Conservation (phyloP, 805 yeast genomes). For the Middelhovenomyces tepae region DNA sequence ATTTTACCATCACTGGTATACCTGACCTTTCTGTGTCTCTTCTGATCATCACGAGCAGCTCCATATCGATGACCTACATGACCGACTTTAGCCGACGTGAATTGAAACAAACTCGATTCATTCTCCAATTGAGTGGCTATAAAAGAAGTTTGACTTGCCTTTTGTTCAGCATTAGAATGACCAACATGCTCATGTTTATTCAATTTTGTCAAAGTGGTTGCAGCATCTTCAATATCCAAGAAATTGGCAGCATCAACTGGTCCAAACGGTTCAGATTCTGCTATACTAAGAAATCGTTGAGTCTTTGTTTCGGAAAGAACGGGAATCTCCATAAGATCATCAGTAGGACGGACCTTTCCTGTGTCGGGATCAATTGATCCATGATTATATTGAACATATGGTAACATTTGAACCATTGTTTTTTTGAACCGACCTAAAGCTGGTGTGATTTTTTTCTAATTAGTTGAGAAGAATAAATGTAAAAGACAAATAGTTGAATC, state of each 20-base stretch:
- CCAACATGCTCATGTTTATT: conserved; percentile 44
- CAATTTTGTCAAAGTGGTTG: conserved; percentile 60
- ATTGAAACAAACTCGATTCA: conserved; percentile 64
- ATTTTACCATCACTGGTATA: conserved; percentile 17
- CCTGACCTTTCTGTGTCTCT: conserved; percentile 54
- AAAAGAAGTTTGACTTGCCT: conserved; percentile 30
- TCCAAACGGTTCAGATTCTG: conserved; percentile 93
- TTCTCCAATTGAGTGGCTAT: conserved; percentile 56
- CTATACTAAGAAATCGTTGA: conserved; percentile 78
- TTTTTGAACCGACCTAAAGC: conserved; percentile 53
- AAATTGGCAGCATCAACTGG: conserved; percentile 89
- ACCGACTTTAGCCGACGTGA: conserved; percentile 72
- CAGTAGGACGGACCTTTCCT: conserved; percentile 33
- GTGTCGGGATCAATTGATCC: conserved; percentile 8
- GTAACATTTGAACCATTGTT: conserved; percentile 73
- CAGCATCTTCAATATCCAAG: conserved; percentile 81
- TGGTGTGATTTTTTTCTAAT: conserved; percentile 39
- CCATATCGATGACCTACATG: conserved; percentile 89
- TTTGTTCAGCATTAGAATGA: conserved; percentile 31
- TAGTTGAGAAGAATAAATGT: conserved; percentile 5
- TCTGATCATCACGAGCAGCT: conserved; percentile 78
- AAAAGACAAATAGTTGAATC: conserved; percentile 10
- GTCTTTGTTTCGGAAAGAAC: conserved; percentile 73
- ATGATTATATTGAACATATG: conserved; percentile 33
- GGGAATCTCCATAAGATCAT: conserved; percentile 90